Conservation (phyloP, 768 basidiomycete genomes). For the Termitomyces sp. region DNA sequence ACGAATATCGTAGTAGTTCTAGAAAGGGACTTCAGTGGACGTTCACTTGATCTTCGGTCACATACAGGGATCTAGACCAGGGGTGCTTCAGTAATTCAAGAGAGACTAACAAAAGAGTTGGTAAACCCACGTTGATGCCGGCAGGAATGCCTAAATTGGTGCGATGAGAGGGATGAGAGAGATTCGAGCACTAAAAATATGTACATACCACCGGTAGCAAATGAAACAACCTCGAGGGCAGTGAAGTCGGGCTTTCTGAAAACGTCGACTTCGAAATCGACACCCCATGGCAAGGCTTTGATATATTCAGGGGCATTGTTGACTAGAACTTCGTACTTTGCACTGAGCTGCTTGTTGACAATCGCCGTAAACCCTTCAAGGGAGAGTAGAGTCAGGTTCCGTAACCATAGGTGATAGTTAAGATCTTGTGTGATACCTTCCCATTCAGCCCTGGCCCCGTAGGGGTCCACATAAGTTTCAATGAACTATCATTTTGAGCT, state of each 20-base stretch:
- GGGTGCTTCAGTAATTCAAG: neutral
- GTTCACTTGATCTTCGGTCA: neutral
- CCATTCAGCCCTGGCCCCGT: slow-evolving; percentile 91
- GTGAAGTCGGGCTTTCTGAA: slow-evolving; percentile 90
- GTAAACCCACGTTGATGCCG: too few relatives aligned
- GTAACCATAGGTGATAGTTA: neutral
- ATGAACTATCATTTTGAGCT: slow-evolving; percentile 43
- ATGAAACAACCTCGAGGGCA: slow-evolving; percentile 76
- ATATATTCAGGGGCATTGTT: slow-evolving; percentile 74
- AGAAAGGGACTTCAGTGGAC: neutral
- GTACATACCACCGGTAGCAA: slow-evolving; percentile 73
- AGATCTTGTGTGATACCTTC: slow-evolving; percentile 53
- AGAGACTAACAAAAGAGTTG: neutral
- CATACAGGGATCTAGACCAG: slow-evolving; percentile 59
- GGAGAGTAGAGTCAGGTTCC: slow-evolving; percentile 4
- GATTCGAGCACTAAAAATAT: neutral
- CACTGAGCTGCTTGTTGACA: slow-evolving; percentile 79
- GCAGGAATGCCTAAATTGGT: slow-evolving; percentile 67
- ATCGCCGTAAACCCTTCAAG: slow-evolving; percentile 88
- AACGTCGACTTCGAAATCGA: slow-evolving; percentile 59
- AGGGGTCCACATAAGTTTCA: slow-evolving; percentile 87
- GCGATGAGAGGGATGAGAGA: neutral
- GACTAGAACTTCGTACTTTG: slow-evolving; percentile 78
- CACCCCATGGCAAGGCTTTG: slow-evolving; percentile 81
- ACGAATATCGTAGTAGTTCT: slow-evolving; percentile 84